Conservation (phyloP, 148 eudicot genomes). For the Cornus suecica region DNA sequence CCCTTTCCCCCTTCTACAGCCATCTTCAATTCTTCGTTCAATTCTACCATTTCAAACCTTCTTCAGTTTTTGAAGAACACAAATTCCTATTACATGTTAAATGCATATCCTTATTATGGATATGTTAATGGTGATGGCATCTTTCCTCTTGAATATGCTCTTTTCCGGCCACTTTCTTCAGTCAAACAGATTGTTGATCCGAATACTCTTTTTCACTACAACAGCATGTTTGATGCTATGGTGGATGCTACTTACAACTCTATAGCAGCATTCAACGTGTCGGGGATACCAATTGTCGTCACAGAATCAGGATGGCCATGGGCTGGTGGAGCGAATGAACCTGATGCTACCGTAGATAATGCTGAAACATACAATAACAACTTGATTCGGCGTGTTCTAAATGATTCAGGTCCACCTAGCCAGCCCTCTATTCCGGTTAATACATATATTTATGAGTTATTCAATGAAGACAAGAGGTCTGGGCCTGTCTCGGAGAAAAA, state of each 20-base stretch:
- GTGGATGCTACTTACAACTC: constrained; percentile 91
- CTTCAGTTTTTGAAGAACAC: constrained; percentile 85
- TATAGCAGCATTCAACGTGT: constrained; percentile 58
- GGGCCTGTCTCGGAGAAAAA: constrained; percentile 78
- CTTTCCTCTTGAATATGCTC: constrained; percentile 86
- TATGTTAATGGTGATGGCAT: constrained; percentile 67
- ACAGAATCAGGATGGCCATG: constrained; percentile 98
- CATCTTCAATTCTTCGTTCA: constrained; percentile 70
- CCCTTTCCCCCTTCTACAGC: constrained; percentile 95
- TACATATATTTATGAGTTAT: constrained; percentile 83
- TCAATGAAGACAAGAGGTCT: constrained; percentile 71
- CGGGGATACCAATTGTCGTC: constrained; percentile 73
- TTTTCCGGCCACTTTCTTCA: constrained; percentile 61
- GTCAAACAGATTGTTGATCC: constrained; percentile 95
- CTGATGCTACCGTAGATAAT: constrained; percentile 67
- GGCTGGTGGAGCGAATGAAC: constrained; percentile 69
- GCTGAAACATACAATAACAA: constrained; percentile 73
- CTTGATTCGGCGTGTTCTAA: constrained; percentile 67
- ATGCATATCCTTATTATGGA: constrained; percentile 85
- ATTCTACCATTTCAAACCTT: constrained; percentile 62
- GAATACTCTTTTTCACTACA: constrained; percentile 72
- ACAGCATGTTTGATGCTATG: constrained; percentile 95
- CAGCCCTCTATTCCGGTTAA: constrained; percentile 64
- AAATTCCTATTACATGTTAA: constrained; percentile 78
- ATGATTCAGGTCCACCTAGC: constrained; percentile 89